A percentile compares a stretch with the other conserved stretches of the same genome.
Evolutionary conservation across 192 early-diverging fungal species (phyloP).

Genomic region (Haplosporangium gracile): DNA sequence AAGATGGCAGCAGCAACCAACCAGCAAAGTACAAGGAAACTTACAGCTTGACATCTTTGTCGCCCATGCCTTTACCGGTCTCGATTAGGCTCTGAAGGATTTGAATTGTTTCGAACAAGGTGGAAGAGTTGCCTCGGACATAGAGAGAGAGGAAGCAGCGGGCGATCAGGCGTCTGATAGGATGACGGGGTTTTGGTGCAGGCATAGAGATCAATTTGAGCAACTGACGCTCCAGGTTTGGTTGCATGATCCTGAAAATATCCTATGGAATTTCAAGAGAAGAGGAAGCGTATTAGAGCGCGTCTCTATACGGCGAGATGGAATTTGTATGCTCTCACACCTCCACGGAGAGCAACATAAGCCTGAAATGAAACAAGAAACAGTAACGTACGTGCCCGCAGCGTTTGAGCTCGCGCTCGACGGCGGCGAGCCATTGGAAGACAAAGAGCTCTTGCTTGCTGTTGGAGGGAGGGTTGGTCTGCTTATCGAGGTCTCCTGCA

Average conservation of each 20-base stretch:
- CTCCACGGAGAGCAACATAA: not conserved
- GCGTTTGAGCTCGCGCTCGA: constrained; percentile 80
- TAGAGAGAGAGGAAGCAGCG: constrained; percentile 79
- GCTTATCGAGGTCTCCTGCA: constrained; percentile 50
- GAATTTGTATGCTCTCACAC: not conserved
- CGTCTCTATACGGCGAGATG: constrained; percentile 4
- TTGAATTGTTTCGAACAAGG: constrained; percentile 83
- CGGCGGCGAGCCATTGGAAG: constrained; percentile 90
- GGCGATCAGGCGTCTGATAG: constrained; percentile 78
- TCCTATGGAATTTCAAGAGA: constrained; percentile 55
- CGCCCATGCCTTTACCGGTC: constrained; percentile 70
- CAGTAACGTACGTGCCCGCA: constrained; percentile 58
- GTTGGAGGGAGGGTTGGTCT: constrained; percentile 41
- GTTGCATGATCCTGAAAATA: constrained; percentile 72
- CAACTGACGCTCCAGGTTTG: constrained; percentile 80
- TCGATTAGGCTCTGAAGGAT: constrained; percentile 69
- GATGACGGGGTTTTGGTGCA: constrained; percentile 72
- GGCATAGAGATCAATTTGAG: constrained; percentile 76
- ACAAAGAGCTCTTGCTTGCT: constrained; percentile 85
- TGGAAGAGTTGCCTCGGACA: constrained; percentile 79
- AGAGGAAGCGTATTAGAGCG: not conserved
- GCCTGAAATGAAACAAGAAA: not conserved
- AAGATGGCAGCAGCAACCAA: not conserved
- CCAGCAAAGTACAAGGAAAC: constrained; percentile 4
- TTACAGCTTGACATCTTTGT: constrained; percentile 76